Percentiles rank a stretch among this genome's conserved stretches.
These are phyloP conservation scores for Trichophyton verrucosum DNA, from an alignment of 2,329 filamentous ascomycete genomes.

Conservation along the genomic window DNA sequence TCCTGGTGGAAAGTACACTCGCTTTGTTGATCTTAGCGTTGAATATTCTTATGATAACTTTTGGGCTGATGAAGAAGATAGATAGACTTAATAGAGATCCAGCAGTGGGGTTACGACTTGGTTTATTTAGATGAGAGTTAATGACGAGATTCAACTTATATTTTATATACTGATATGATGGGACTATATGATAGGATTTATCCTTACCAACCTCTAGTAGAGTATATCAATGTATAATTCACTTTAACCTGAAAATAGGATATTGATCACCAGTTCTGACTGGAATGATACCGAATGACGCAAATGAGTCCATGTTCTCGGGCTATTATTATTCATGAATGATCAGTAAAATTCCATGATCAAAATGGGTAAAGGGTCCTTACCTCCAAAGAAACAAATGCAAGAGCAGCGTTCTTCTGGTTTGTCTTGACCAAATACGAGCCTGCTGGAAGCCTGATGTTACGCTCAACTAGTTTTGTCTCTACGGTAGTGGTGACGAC, in stretches of 20 bases:
- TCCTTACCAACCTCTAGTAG: neutral
- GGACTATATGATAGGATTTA: neutral
- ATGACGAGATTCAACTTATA: no score
- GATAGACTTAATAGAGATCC: neutral
- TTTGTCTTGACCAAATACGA: neutral
- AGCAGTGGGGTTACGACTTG: neutral
- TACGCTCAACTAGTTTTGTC: neutral
- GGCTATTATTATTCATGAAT: constrained; percentile 1
- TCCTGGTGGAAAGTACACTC: neutral
- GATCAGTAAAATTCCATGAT: neutral
- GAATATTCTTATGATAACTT: constrained; percentile 2
- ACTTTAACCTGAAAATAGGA: constrained; percentile 1
- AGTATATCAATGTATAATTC: neutral
- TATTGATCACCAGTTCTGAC: constrained; percentile 4
- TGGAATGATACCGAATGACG: constrained; percentile 6
- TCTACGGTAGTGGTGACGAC: neutral
- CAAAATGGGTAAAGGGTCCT: neutral
- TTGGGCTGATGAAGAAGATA: constrained; percentile 4
- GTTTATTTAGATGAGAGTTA: neutral
- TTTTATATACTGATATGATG: neutral
- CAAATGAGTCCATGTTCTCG: constrained; percentile 6
- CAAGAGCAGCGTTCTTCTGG: constrained; percentile 7
- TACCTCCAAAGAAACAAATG: constrained; percentile 6
- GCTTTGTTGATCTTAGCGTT: constrained; percentile 3
- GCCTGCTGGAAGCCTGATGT: constrained; percentile 1